These are phyloP conservation scores for Ophiocordyceps sinensis DNA, from an alignment of 2,329 filamentous ascomycete species.

Conservation along the genomic window DNA sequence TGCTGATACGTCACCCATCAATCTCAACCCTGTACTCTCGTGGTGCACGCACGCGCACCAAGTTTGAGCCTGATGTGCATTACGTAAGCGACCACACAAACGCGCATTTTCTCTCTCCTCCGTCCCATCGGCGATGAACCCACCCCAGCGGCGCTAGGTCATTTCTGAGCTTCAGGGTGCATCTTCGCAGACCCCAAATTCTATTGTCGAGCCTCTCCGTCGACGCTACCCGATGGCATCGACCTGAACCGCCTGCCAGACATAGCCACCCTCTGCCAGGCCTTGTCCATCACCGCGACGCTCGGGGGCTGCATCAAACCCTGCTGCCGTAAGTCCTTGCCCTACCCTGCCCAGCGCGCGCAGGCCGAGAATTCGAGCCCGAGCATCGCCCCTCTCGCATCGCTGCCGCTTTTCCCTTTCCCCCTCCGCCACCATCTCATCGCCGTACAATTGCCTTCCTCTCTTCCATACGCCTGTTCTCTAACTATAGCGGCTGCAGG, in stretches of 20 bases:
- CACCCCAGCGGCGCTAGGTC: conserved; percentile 10
- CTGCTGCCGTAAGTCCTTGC: conserved; percentile 6
- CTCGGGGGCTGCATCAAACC: conserved; percentile 2
- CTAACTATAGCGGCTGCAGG: neutral
- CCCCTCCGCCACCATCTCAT: neutral
- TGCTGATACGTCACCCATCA: too few relatives aligned
- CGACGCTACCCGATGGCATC: conserved; percentile 8
- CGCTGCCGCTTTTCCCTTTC: neutral
- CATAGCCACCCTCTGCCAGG: neutral
- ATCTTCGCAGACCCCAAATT: conserved; percentile 1
- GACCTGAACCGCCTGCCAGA: conserved; percentile 4
- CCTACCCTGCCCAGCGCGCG: conserved; percentile 2
- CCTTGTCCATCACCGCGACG: conserved; percentile 1
- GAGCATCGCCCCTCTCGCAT: neutral
- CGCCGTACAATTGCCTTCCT: neutral
- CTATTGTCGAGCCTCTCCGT: conserved; percentile 3
- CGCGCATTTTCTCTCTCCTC: conserved; percentile 6
- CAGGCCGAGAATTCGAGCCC: conserved; percentile 4
- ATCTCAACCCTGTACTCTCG: too few relatives aligned
- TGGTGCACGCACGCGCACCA: too few relatives aligned
- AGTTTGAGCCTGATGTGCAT: neutral
- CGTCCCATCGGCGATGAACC: conserved; percentile 4
- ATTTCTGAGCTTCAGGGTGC: conserved; percentile 7
- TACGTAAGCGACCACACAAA: conserved; percentile 8
- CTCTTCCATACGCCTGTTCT: neutral